A percentile compares a stretch with the other conserved stretches of the same genome.
Evolutionary conservation across 805 yeast species (phyloP).

Genomic region (Metschnikowia koreensis): DNA sequence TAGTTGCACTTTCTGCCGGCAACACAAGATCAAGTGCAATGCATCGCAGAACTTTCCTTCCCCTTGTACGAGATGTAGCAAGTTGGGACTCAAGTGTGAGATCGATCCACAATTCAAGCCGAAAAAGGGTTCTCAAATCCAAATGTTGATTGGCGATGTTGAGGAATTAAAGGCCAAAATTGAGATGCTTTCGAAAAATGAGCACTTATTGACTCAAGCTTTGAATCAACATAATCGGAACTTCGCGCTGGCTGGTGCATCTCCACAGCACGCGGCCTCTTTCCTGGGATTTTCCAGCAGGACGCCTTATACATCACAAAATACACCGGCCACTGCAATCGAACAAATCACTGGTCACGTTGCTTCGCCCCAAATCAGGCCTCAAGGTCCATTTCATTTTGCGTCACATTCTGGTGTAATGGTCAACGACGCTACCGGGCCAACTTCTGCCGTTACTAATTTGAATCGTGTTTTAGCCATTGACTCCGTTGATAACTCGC

Average conservation of each 20-base stretch:
- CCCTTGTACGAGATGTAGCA: slow-evolving; percentile 79
- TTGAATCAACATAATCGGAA: slow-evolving; percentile 44
- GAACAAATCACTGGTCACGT: slow-evolving; percentile 18
- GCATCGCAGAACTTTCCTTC: slow-evolving; percentile 80
- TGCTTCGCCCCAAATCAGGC: slow-evolving; percentile 4
- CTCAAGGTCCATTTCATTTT: background rate
- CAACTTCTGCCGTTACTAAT: slow-evolving; percentile 14
- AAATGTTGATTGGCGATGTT: slow-evolving; percentile 77
- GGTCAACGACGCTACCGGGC: slow-evolving; percentile 14
- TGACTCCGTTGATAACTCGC: slow-evolving; percentile 32
- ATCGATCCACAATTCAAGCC: slow-evolving; percentile 92
- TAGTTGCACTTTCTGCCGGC: slow-evolving; percentile 91
- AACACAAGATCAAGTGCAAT: slow-evolving; percentile 90
- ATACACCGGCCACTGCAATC: slow-evolving; percentile 14
- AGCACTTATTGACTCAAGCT: slow-evolving; percentile 64
- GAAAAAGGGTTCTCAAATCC: slow-evolving; percentile 87
- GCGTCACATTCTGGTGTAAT: slow-evolving; percentile 2
- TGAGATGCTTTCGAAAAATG: slow-evolving; percentile 62
- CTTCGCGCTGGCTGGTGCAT: slow-evolving; percentile 16
- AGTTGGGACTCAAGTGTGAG: slow-evolving; percentile 77
- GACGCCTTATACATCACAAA: slow-evolving; percentile 6
- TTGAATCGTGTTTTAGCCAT: slow-evolving; percentile 23
- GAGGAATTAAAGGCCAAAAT: slow-evolving; percentile 74
- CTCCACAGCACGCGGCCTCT: slow-evolving; percentile 8
- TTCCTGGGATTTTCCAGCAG: slow-evolving; percentile 7